A percentile compares a stretch with the other conserved stretches of the same genome.
Conservation (phyloP, 2,329 filamentous ascomycete species). For the Pseudocercospora cruenta region DNA sequence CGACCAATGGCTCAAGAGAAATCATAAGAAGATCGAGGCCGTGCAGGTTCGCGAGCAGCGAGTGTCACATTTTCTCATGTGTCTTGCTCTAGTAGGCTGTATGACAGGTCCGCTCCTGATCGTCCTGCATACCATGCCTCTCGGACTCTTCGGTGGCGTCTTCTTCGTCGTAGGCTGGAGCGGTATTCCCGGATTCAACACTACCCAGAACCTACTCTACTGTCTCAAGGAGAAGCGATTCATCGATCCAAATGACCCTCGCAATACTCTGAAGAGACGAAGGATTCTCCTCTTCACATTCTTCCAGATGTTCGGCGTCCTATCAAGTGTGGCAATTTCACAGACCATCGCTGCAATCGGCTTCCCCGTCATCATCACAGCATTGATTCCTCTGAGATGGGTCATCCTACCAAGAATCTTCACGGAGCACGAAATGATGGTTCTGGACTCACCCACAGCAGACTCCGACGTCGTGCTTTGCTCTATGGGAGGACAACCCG, state of each 20-base stretch:
- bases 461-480: constrained; percentile 58
- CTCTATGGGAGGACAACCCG: constrained; percentile 55
- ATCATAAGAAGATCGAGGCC: constrained; percentile 49
- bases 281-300: constrained; percentile 56
- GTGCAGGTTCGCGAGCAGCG: constrained; percentile 60
- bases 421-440: constrained; percentile 49
- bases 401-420: constrained; percentile 57
- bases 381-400: constrained; percentile 59
- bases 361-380: constrained; percentile 61
- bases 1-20: constrained; percentile 45
- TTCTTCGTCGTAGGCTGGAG: constrained; percentile 63
- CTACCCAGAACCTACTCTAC: constrained; percentile 56
- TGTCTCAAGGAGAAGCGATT: constrained; percentile 53
- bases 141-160: constrained; percentile 58
- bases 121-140: constrained; percentile 59
- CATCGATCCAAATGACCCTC: constrained; percentile 52
- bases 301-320: constrained; percentile 57
- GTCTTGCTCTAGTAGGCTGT: constrained; percentile 57
- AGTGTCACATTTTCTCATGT: constrained; percentile 60
- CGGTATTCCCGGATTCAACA: constrained; percentile 57
- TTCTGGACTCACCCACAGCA: constrained; percentile 59
- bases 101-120: constrained; percentile 61
- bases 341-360: constrained; percentile 64
- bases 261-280: constrained; percentile 48
- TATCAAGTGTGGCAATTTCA: constrained; percentile 60